A percentile compares a stretch with the other conserved stretches of the same genome.
These are phyloP conservation scores for Phytopythium sindhum DNA, from an alignment of 352 stramenopile genomes.

Conservation along the genomic window DNA sequence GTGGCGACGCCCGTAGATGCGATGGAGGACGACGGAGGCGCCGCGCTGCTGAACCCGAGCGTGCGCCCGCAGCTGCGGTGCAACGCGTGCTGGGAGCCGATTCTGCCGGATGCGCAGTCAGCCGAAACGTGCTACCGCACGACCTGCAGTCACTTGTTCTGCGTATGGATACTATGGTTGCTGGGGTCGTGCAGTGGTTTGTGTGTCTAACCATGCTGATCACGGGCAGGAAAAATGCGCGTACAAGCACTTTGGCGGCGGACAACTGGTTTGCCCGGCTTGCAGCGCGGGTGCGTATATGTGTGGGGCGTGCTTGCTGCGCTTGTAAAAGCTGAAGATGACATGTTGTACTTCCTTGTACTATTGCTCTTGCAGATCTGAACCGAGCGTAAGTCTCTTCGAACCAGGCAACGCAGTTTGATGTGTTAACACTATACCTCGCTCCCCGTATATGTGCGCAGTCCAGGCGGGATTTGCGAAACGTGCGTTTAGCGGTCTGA, in stretches of 20 bases:
- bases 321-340: not conserved
- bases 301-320: not conserved
- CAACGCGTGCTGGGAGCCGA: slow-evolving; percentile 73
- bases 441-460: slow-evolving; percentile 7
- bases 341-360: not conserved
- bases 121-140: slow-evolving; percentile 80
- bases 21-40: slow-evolving; percentile 37
- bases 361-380: slow-evolving; percentile 27
- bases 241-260: slow-evolving; percentile 77
- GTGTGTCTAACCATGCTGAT: not conserved
- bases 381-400: slow-evolving; percentile 38
- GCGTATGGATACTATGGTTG: slow-evolving; percentile 17
- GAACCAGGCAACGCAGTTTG: not conserved
- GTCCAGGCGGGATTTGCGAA: slow-evolving; percentile 55
- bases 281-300: slow-evolving; percentile 17
- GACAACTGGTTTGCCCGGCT: slow-evolving; percentile 55
- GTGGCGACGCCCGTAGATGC: slow-evolving; percentile 35
- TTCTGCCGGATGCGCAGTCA: slow-evolving; percentile 56
- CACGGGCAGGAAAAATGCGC: slow-evolving; percentile 71
- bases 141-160: slow-evolving; percentile 74
- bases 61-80: slow-evolving; percentile 67
- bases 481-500: slow-evolving; percentile 34
- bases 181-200: not conserved
- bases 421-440: not conserved
- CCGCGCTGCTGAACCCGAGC: slow-evolving; percentile 13